These are phyloP conservation scores for Coemansia brasiliensis DNA, from an alignment of 192 early-diverging fungal species.

Conservation along the genomic window DNA sequence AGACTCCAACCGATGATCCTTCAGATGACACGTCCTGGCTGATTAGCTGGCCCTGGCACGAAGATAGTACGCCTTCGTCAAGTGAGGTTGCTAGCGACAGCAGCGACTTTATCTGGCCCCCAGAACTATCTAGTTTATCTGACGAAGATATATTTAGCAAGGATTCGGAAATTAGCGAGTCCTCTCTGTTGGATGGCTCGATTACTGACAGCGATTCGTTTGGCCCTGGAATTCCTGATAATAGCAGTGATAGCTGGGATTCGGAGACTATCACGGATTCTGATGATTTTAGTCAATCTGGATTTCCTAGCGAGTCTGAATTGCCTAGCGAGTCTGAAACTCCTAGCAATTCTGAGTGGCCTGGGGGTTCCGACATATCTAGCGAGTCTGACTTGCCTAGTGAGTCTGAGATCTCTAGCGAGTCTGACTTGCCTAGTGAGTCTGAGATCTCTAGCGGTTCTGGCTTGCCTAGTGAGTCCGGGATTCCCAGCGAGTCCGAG, in stretches of 20 bases:
- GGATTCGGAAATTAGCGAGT: too few relatives aligned
- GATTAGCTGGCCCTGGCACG: too few relatives aligned
- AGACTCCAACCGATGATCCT: constrained; percentile 4
- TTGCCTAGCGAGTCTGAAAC: background rate
- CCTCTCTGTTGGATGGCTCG: background rate
- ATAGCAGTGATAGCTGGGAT: constrained; percentile 2
- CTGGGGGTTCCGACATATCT: too few relatives aligned
- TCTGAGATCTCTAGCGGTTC: background rate
- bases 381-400: background rate
- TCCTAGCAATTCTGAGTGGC: background rate
- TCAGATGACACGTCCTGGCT: background rate
- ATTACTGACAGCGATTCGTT: background rate
- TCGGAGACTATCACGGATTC: constrained; percentile 2
- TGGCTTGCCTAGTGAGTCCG: background rate
- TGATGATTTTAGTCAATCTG: background rate
- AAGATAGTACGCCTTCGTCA: too few relatives aligned
- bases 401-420: background rate
- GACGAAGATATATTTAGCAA: too few relatives aligned
- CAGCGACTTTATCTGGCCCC: background rate
- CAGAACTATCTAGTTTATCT: too few relatives aligned
- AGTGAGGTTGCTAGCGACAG: too few relatives aligned
- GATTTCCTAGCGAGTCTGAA: background rate
- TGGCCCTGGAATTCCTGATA: background rate
- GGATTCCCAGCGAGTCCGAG: background rate
- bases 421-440: background rate